Percentiles rank a stretch among this genome's conserved stretches.
Conservation (phyloP, 768 basidiomycete species). For the Mycena crocata region DNA sequence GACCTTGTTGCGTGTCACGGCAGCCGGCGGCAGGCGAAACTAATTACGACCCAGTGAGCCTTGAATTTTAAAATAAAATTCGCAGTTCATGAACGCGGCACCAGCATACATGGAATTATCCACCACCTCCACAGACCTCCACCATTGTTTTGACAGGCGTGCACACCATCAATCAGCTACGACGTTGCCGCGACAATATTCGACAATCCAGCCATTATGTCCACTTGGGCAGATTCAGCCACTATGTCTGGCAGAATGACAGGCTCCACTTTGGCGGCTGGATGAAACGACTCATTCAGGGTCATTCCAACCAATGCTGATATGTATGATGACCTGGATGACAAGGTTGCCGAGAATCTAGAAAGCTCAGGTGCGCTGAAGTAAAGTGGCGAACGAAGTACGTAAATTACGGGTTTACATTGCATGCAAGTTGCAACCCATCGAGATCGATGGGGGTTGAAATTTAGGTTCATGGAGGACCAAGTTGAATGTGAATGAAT, state of each 20-base stretch:
- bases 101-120: too few relatives aligned
- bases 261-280: not conserved
- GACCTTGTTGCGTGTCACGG: slow-evolving; percentile 29
- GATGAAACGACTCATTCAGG: not conserved
- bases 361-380: slow-evolving; percentile 19
- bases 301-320: slow-evolving; percentile 2
- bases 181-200: slow-evolving; percentile 37
- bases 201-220: slow-evolving; percentile 20
- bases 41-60: too few relatives aligned
- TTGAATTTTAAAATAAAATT: not conserved
- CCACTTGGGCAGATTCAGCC: too few relatives aligned
- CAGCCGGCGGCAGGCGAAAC: slow-evolving; percentile 25
- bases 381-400: too few relatives aligned
- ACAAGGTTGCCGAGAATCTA: slow-evolving; percentile 24
- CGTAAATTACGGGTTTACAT: not conserved
- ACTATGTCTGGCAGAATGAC: slow-evolving; percentile 18
- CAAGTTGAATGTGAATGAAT: too few relatives aligned
- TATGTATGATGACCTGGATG: slow-evolving; percentile 5
- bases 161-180: slow-evolving; percentile 38
- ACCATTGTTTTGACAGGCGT: slow-evolving; percentile 30
- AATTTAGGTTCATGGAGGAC: not conserved
- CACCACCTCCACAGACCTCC: slow-evolving; percentile 25
- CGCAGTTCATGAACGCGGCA: not conserved
- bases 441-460: not conserved
- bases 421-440: not conserved